Evolutionary conservation across 73 alveolate species (phyloP).

Genomic region (Paramecium octaurelia): DNA sequence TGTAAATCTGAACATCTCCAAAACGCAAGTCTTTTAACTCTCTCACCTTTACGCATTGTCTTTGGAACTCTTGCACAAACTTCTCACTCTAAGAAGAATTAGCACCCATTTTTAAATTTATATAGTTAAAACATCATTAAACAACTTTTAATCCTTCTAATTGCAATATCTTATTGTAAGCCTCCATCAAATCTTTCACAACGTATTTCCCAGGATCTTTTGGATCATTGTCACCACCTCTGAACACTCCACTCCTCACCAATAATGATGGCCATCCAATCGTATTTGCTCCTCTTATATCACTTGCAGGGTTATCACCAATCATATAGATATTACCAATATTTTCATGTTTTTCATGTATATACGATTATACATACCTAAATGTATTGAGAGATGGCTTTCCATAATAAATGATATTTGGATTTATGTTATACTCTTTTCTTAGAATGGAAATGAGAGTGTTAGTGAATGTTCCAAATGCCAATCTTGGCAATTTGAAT

Average conservation of each 20-base stretch:
- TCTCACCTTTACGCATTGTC: background rate
- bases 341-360: conserved; percentile 16
- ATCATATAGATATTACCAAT: conserved; percentile 63
- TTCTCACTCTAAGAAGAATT: background rate
- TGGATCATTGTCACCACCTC: conserved; percentile 64
- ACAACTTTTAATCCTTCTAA: conserved; percentile 50
- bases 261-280: conserved; percentile 73
- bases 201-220: conserved; percentile 75
- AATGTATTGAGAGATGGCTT: conserved; percentile 71
- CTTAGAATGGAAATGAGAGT: conserved; percentile 50
- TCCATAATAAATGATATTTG: conserved; percentile 67
- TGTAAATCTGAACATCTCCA: background rate
- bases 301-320: conserved; percentile 84
- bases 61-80: background rate
- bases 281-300: conserved; percentile 76
- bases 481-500: conserved; percentile 65
- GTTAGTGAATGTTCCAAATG: conserved; percentile 66
- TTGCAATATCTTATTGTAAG: conserved; percentile 60
- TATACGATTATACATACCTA: conserved; percentile 63
- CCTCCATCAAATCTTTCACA: conserved; percentile 63
- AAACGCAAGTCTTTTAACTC: conserved; percentile 6
- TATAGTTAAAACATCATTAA: background rate
- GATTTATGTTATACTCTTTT: conserved; percentile 28
- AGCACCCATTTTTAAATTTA: conserved; percentile 14
- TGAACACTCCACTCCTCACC: conserved; percentile 76